Evolutionary conservation across 202 grass and related monocot species (phyloP), one percentile per base, ranked within the genome.

Genomic region (Tripidium arundinaceum): DNA sequence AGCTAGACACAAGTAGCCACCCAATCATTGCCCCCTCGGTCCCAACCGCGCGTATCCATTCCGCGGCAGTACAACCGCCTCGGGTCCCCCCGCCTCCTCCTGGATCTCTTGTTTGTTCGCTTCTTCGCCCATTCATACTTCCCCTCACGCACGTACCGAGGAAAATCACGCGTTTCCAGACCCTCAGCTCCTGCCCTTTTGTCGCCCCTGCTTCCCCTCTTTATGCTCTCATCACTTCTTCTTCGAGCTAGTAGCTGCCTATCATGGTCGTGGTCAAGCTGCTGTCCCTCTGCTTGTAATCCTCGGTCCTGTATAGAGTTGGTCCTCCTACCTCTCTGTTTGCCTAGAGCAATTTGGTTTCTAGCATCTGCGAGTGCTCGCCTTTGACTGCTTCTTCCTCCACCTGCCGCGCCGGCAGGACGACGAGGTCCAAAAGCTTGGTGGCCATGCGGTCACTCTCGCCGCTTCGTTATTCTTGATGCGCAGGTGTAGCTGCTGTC

Each of bases 1-100:
- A 64, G 7, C 57, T 28, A 45, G 31, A 4, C 31, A 33, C 31
- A 4, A 33, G 31, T 61, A 60, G 29, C 34, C 34, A 1, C 9
- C 75, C 36, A 81, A 89, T 82, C 60, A 74, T 78, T 85, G 54
- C 25, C 25, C 13, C 31, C 31, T n/a, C n/a, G n/a, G n/a, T n/a
- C n/a, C n/a, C 31, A 33, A 33, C 31, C 4, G 31, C 14, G 25
- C 61, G 27, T 28, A 14, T 10, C 31, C 31, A 4, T 14, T 16
- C 38, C 14, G 13, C 22, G 25, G 24, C 22, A 8, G 67, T 21
- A 8, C 64, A 19, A 50, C 6, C 16, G 47, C 16, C 16, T 7
- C 0, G 7, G 47, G 16, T 1, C 41, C 46, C 46, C 16, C 46
- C 43, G 5, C 16, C 15, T 7, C 5, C 16, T 81, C 60, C 29